Evolutionary conservation across 176 grass and related monocot genomes (phyloP), one percentile per base, ranked within the genome.

Genomic region (Triticum urartu): DNA sequence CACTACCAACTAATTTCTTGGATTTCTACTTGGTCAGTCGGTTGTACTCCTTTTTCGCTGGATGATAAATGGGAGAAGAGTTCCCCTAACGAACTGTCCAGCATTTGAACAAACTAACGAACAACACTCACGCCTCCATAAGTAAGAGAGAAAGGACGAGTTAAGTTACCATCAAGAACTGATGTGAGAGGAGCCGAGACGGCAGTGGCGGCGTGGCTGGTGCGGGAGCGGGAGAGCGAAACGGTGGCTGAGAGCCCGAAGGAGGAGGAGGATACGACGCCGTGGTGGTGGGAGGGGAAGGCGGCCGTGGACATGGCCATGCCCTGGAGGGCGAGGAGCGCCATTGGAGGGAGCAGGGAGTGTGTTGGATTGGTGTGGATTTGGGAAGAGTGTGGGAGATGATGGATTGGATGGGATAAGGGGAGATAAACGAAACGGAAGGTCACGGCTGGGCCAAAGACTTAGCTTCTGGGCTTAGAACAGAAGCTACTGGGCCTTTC

Each of bases 281-380:
- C 75, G 80, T 80, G 81, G 77, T 72, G 69, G 70, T 86, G 84
- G 18, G 28, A 87, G 36, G 91, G 28, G 75, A 85, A 28, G 61
- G 84, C 0, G 8, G 58, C 5, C 14, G 82, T 39, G 20, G 84
- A 78, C 12, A 79, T 11, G 54, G 62, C 73, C 73, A 90, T 50
- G 81, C 72, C 81, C 73, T 87, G 79, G 65, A 88, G 8, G 52
- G 86, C 78, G 86, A 95, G 90, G 33, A 90, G 86, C 88, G 88
- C 88, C 93, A 95, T 94, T 26, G 78, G 9, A 26, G 8, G 8
- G 32, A 11, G 59, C 0, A 3, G 10, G 18, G 15, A 38, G 47
- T 5, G 79, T 5, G 79, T 3, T 43, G 28, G 79, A 50, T 42
- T 12, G 78, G 28, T 21, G 21, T 22, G 15, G 52, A 59, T 39